Conservation (phyloP, 2,329 filamentous ascomycete species). For the Penicillium thymicola region DNA sequence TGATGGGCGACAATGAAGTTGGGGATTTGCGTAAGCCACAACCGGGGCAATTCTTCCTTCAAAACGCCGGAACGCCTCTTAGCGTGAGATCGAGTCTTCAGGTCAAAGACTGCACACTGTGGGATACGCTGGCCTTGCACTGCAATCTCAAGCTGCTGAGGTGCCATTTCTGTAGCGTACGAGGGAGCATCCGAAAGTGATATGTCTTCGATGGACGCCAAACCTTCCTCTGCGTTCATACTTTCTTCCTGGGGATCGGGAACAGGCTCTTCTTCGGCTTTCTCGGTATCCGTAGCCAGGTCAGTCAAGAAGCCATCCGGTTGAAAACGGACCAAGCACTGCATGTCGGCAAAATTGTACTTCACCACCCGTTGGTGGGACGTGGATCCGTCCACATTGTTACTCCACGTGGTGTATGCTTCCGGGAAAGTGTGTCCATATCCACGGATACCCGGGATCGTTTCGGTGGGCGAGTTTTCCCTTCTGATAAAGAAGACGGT, state of each 20-base stretch:
- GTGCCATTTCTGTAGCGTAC: neutral
- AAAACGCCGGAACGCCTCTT: slow-evolving; percentile 37
- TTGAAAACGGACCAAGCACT: slow-evolving; percentile 55
- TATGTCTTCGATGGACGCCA: slow-evolving; percentile 3
- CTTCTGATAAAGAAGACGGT: slow-evolving; percentile 63
- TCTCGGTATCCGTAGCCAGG: neutral
- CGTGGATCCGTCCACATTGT: slow-evolving; percentile 51
- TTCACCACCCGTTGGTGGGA: slow-evolving; percentile 62
- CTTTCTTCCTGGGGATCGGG: neutral
- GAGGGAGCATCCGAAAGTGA: neutral
- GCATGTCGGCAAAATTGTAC: slow-evolving; percentile 56
- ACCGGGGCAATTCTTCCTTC: slow-evolving; percentile 41
- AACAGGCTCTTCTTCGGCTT: neutral
- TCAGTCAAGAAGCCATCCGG: slow-evolving; percentile 54
- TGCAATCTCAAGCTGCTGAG: slow-evolving; percentile 17
- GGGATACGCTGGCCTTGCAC: slow-evolving; percentile 30
- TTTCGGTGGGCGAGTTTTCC: slow-evolving; percentile 58
- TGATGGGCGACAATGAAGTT: slow-evolving; percentile 55
- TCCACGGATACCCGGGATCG: slow-evolving; percentile 55
- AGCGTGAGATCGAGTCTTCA: slow-evolving; percentile 49
- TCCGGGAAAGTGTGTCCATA: slow-evolving; percentile 67
- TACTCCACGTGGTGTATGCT: slow-evolving; percentile 62
- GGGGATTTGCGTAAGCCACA: slow-evolving; percentile 53
- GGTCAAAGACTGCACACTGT: slow-evolving; percentile 49
- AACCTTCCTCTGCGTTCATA: neutral